These are phyloP conservation scores for Alternaria viburni DNA, from an alignment of 2,329 filamentous ascomycete genomes.

Conservation along the genomic window DNA sequence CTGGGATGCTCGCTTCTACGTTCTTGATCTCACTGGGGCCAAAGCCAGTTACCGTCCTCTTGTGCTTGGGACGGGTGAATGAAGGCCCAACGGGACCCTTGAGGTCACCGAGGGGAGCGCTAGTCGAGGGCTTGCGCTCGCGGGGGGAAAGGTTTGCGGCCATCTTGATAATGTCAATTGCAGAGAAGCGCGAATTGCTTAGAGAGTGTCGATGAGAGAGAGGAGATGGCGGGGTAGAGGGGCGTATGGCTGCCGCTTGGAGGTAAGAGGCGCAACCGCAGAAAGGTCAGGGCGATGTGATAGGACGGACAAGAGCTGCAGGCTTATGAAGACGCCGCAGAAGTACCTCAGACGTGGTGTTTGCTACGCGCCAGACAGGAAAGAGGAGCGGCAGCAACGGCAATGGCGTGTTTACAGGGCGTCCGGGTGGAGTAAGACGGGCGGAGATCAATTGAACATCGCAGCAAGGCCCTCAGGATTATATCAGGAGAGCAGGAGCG, in stretches of 20 bases:
- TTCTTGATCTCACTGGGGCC: constrained; percentile 89
- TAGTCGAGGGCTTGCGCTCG: constrained; percentile 80
- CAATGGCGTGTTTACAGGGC: constrained; percentile 3
- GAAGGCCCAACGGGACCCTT: constrained; percentile 84
- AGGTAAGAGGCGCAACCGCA: constrained; percentile 12
- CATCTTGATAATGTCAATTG: constrained; percentile 42
- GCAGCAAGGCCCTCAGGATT: neutral
- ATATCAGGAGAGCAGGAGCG: constrained; percentile 11
- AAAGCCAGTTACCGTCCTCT: constrained; percentile 94
- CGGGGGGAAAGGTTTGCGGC: constrained; percentile 55
- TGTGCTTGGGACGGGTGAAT: constrained; percentile 93
- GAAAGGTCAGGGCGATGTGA: neutral
- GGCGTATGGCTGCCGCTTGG: constrained; percentile 7
- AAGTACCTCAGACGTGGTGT: constrained; percentile 1
- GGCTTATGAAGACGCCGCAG: constrained; percentile 5
- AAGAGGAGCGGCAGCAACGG: constrained; percentile 1
- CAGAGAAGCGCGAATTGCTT: constrained; percentile 29
- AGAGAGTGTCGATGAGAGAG: constrained; percentile 31
- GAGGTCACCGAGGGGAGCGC: constrained; percentile 85
- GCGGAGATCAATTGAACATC: neutral
- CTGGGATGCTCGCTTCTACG: constrained; percentile 89
- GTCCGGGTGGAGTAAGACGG: neutral
- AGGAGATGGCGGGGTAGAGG: constrained; percentile 37
- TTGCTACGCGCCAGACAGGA: neutral
- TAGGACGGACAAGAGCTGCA: constrained; percentile 1